Evolutionary conservation across 441 rosid genomes (phyloP).

Genomic region (Eutrema salsugineum): DNA sequence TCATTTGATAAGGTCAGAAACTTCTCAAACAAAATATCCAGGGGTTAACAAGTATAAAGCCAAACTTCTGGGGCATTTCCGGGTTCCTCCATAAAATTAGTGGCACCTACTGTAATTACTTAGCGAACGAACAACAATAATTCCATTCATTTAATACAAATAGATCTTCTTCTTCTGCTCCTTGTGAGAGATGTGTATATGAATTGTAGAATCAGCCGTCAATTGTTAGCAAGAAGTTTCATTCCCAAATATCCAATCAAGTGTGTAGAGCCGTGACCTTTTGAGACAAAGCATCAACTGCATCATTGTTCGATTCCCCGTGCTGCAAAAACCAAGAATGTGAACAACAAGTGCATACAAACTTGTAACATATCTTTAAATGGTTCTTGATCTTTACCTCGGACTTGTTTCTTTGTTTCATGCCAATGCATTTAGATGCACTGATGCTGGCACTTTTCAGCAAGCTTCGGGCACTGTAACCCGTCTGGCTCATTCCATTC

Average conservation of each 20-base stretch:
- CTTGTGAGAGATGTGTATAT: constrained; percentile 5
- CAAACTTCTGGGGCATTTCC: not conserved
- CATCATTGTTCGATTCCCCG: constrained; percentile 59
- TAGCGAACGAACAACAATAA: not conserved
- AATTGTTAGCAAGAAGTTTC: constrained; percentile 20
- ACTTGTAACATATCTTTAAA: not conserved
- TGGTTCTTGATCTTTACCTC: constrained; percentile 45
- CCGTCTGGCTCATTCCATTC: constrained; percentile 36
- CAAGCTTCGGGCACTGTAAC: constrained; percentile 49
- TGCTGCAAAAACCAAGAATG: constrained; percentile 25
- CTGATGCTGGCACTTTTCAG: constrained; percentile 81
- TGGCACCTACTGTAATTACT: not conserved
- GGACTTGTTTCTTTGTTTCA: constrained; percentile 36
- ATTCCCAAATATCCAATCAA: constrained; percentile 9
- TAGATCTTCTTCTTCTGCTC: not conserved
- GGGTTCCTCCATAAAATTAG: not conserved
- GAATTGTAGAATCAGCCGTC: constrained; percentile 8
- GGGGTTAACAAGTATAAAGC: not conserved
- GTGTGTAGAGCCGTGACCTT: constrained; percentile 51
- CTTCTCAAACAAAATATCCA: not conserved
- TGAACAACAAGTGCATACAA: not conserved
- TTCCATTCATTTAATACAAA: not conserved
- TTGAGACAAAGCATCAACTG: constrained; percentile 45
- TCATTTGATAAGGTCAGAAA: not conserved
- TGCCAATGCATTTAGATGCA: constrained; percentile 72